Base-by-base conservation (phyloP, 331 rosid genomes). In the Arachis monticola region DNA sequence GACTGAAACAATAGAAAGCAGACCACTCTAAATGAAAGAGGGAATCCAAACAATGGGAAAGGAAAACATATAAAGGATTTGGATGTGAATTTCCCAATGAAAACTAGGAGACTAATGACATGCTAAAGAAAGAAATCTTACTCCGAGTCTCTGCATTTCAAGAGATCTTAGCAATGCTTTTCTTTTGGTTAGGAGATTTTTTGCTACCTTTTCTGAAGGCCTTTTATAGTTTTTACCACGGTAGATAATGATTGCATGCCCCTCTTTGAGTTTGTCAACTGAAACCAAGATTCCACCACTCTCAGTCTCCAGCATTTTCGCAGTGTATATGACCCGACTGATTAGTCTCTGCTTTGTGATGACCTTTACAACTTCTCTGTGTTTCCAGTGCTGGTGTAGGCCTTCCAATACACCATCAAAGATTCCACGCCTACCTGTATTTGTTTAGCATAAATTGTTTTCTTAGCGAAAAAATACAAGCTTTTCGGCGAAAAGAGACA, bases 371-470 rank as follows among this genome's bases (percentile, higher is more conserved):
- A 93, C 83, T 87, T 93, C 98, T 77, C 91, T 90, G 82, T 87
- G 87, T 81, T 93, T 93, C 98, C 97, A 93, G n/a, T 93, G 93
- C 77, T 93, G 98, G 79, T 80, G 88, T 62, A 93, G 66, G 42
- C 96, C 94, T 89, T 93, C 98, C 72, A 90, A 66, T n/a, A 93
- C 92, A 53, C 98, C 98, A 78, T 86, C 91, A 70, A 93, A 93
- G 31, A 93, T 42, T 31, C 98, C 97, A 61, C 98, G 93, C 80
- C 98, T 81, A 5, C 98, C 98, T 93, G 87, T 76, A 75, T 62
- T 77, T 81, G 68, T 60, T 68, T 60, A 76, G 27, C 5, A 53
- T 60, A 79, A 77, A 13, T 66, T 70, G n/a, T 0, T 22, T 22
- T 22, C 10, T 22, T 27, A 60, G 59, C 45, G 57, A 52, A 22